These are phyloP conservation scores for Strobilomyces echinocephalus DNA, from an alignment of 768 basidiomycete species.

Conservation along the genomic window DNA sequence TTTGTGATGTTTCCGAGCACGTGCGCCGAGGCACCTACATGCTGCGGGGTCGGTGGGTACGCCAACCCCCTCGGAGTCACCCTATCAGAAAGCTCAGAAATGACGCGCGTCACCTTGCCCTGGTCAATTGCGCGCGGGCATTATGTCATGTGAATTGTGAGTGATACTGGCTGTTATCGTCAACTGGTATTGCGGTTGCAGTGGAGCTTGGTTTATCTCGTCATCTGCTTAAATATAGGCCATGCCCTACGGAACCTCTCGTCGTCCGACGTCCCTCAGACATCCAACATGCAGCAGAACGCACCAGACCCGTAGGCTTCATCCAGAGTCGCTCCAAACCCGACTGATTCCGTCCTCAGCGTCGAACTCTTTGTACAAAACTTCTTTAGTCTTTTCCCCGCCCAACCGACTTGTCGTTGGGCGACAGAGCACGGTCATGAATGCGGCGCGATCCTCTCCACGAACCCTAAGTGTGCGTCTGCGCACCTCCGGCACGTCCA, in stretches of 20 bases:
- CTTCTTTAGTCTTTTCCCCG: too few species aligned
- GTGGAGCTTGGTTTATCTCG: neutral
- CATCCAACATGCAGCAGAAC: neutral
- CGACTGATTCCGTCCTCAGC: neutral
- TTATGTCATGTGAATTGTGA: too few species aligned
- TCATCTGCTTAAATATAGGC: neutral
- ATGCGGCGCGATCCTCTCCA: neutral
- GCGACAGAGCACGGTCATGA: neutral
- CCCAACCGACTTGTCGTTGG: neutral
- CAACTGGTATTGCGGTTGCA: neutral
- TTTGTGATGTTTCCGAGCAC: neutral
- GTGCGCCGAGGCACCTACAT: neutral
- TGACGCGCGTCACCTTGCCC: neutral
- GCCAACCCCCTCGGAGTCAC: neutral
- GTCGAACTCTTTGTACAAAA: neutral
- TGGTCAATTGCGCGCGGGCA: neutral
- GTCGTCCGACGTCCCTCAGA: neutral
- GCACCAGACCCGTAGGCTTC: neutral
- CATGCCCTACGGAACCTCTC: neutral
- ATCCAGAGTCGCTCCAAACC: neutral
- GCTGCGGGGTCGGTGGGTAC: neutral
- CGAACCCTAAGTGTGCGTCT: neutral
- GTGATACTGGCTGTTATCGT: neutral
- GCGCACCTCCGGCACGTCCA: conserved; percentile 2
- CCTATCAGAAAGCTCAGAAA: neutral